Evolutionary conservation across 176 grass and related monocot species (phyloP).

Genomic region (Chrysopogon serrulatus): DNA sequence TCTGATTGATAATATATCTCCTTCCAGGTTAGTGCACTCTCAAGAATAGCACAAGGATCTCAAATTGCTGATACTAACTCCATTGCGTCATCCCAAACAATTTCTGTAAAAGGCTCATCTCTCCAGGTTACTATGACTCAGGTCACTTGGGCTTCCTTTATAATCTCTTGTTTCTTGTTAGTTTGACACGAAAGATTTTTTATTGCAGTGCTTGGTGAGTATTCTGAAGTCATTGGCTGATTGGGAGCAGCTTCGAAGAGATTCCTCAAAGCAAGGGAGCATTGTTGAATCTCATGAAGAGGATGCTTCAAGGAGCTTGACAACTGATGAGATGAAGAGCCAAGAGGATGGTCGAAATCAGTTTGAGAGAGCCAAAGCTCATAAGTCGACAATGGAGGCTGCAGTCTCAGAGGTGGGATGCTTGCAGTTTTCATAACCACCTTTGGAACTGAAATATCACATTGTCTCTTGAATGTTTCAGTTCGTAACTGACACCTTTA

Average conservation of each 20-base stretch:
- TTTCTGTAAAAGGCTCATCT: conserved; percentile 89
- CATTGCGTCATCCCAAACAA: conserved; percentile 57
- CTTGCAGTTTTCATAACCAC: conserved; percentile 11
- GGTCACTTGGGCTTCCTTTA: conserved; percentile 2
- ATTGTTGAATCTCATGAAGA: conserved; percentile 46
- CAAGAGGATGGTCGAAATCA: conserved; percentile 82
- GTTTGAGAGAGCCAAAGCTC: conserved; percentile 99
- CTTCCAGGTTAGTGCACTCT: conserved; percentile 88
- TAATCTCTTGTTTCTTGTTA: conserved; percentile 6
- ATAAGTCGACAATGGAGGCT: conserved; percentile 97
- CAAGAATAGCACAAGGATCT: conserved; percentile 86
- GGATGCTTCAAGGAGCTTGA: conserved; percentile 52
- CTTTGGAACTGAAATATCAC: conserved; percentile 6
- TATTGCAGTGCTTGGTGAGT: conserved; percentile 84
- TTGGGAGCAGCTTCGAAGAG: conserved; percentile 87
- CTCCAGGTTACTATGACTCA: conserved; percentile 79
- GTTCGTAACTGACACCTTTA: conserved; percentile 4
- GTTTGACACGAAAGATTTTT: conserved; percentile 7
- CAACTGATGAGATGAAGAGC: conserved; percentile 60
- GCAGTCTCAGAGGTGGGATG: conserved; percentile 77
- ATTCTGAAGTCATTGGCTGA: conserved; percentile 97
- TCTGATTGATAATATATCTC: conserved; percentile 19
- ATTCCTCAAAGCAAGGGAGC: conserved; percentile 55
- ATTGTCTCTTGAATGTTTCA: conserved; percentile 13
- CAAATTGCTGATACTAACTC: conserved; percentile 71